Base-by-base conservation (phyloP, 108 stramenopile species). In the Pseudonitzschia multistriata region DNA sequence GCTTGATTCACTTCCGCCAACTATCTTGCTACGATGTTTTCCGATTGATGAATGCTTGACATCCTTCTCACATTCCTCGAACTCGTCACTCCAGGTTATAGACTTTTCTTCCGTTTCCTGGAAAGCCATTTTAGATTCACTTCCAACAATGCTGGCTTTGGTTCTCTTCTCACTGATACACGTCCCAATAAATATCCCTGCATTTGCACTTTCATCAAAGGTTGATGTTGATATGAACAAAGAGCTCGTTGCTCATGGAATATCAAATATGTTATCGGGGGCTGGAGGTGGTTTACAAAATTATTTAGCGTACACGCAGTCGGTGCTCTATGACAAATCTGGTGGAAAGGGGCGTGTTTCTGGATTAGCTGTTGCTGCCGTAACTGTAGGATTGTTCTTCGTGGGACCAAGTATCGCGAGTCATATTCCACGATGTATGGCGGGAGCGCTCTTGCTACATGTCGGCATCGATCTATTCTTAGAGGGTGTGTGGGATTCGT, bases 371-470 rank as follows among this genome's bases (percentile, higher is more conserved):
- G 71, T 42, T 17, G 73, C 62, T 10, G 66, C 80, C 10, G 19
- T 82, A 68, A 85, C 85, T 1, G 57, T 62, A 2, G 22, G 87
- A 34, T 61, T 90, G 25, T 89, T 93, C 74, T 72, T 91, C 53
- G 65, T 88, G 30, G 91, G 91, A 34, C 86, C 86, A 34, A n/a
- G 65, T 0, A 77, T 91, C 66, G 87, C 86, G 19, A 70, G 68
- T 7, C 86, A 79, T 52, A 73, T 91, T 62, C 94, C 91, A 2
- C 77, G 91, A 21, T 86, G 83, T 45, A 90, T 96, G 88, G 94
- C 94, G 1, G 94, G 94, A 27, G 88, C 88, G 47, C 72, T 96
- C 31, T 66, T 96, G 45, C 62, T 93, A 10, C 94, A 96, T 57
- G 72, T 91, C 62, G 94, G 94, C 5, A 71, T 90, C 27, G 94